Evolutionary conservation across 495 filamentous ascomycete species (phyloP), one percentile per base, ranked within the genome.

Genomic region (Aspergillus affinis): DNA sequence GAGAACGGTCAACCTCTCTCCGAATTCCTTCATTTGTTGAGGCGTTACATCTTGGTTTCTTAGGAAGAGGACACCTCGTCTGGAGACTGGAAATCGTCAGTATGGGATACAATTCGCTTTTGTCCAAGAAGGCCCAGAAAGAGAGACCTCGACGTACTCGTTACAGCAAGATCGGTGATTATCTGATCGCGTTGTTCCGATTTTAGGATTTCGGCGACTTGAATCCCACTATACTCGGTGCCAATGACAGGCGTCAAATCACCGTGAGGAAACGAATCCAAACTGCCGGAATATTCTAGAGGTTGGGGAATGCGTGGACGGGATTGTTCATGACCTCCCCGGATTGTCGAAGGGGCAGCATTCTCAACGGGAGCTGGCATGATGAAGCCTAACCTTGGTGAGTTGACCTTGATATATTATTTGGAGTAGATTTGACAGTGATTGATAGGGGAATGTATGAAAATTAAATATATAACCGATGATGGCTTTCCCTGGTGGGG

Each of bases 51-150:
- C 78, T 62, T 91, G 88, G 29, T 80, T 76, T 21, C 88, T 84
- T 68, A 92, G 86, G 78, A 89, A 90, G 44, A 91, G 86, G 0
- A 92, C 89, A 8, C 88, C 88, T 3, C 88, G 81, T 58, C 84
- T 81, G 18, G 88, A 92, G 68, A 92, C 88, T 90, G 17, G 15
- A 20, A n/a, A 45, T 5, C 23, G 17, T 4, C 21, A 15, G 19
- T 4, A 41, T 23, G 44, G n/a, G n/a, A 19, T 21, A 23, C 51
- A 17, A n/a, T 52, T 58, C 36, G 48, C 20, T 48, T 48, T 48
- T 1, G 1, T 48, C 8, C 2, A 18, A 26, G 23, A 26, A 26
- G 23, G 4, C 23, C 2, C 4, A 26, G 23, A 26, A 26, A 26
- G 23, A 26, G 23, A 26, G 23, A 26, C 4, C 23, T 26, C 23